Evolutionary conservation across 306 rosid species (phyloP).

Genomic region (Pachyrhizus erosus): DNA sequence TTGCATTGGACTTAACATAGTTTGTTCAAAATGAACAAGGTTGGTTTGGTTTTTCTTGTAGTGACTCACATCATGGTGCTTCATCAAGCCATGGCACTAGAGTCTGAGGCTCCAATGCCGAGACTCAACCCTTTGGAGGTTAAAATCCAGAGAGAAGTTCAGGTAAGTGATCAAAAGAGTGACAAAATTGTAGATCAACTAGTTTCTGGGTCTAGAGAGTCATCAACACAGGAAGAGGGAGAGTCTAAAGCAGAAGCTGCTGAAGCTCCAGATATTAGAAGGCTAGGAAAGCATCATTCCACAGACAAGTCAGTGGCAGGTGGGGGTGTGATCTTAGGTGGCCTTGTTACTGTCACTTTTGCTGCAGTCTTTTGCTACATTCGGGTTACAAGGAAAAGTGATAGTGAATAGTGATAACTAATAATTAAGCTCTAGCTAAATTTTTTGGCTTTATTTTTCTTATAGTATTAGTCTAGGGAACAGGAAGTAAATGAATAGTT

Average conservation of each 20-base stretch:
- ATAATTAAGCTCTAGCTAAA: neutral
- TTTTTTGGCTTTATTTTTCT: neutral
- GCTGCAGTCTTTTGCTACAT: slow-evolving; percentile 89
- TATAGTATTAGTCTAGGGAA: slow-evolving; percentile 30
- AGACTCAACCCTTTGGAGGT: slow-evolving; percentile 25
- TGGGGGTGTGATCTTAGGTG: slow-evolving; percentile 90
- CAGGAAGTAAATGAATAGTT: neutral
- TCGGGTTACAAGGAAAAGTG: slow-evolving; percentile 75
- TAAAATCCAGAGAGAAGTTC: slow-evolving; percentile 26
- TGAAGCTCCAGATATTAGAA: slow-evolving; percentile 65
- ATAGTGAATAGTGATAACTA: slow-evolving; percentile 27
- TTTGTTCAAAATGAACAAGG: slow-evolving; percentile 52
- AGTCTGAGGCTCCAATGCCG: slow-evolving; percentile 48
- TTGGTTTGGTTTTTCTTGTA: slow-evolving; percentile 50
- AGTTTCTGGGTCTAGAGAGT: slow-evolving; percentile 33
- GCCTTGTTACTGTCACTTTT: slow-evolving; percentile 75
- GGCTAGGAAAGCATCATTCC: slow-evolving; percentile 67
- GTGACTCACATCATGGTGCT: slow-evolving; percentile 53
- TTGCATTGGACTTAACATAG: neutral
- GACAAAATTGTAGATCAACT: slow-evolving; percentile 37
- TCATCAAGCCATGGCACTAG: slow-evolving; percentile 48
- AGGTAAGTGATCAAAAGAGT: slow-evolving; percentile 10
- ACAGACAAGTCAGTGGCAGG: slow-evolving; percentile 80
- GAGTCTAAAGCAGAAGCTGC: slow-evolving; percentile 49
- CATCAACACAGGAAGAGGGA: slow-evolving; percentile 39